Evolutionary conservation across 495 filamentous ascomycete species (phyloP), one percentile per base, ranked within the genome.

Genomic region (Penicillium argentinense): DNA sequence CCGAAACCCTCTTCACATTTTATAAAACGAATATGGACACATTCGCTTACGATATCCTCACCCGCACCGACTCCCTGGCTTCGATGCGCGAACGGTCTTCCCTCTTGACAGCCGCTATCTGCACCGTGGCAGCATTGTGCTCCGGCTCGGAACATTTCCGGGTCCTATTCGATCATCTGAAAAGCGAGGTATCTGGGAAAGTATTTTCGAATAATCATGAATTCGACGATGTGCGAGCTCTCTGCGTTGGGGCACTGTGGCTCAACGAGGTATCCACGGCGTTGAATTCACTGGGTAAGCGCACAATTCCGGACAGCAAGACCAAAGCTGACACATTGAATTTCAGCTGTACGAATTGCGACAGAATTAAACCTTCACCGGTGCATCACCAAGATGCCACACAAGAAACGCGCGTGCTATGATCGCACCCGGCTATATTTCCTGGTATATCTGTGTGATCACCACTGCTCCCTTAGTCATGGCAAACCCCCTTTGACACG

Each of bases 281-380:
- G 3, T 25, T 53, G 21, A 41, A 38, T 11, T 39, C 36, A 8
- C 16, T 30, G 19, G 47, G 47, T 50, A 44, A n/a, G 39, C 42
- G 7, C 21, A 24, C 9, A 0, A 13, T n/a, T 16, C 1, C 9
- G 29, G n/a, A 3, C n/a, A n/a, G n/a, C n/a, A 8, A 13, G 21
- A 8, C 23, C 22, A 16, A 39, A 21, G 4, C 33, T 27, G 24
- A 33, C 21, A 18, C 5, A 5, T 3, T 21, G 6, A 16, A n/a
- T n/a, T n/a, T n/a, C 18, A 19, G 50, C 50, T 11, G 50, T 47
- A 16, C 36, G 50, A 16, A 47, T 53, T 9, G 50, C 50, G 3
- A 47, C 50, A 3, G 46, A 59, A 39, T 26, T 59, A 12, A 27
- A 53, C n/a, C 50, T 53, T 19, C 44, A 53, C 45, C 26, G 46